phyloP scores from a whole-genome alignment of 805 yeast genomes.

The Pichia deserticola region DNA sequence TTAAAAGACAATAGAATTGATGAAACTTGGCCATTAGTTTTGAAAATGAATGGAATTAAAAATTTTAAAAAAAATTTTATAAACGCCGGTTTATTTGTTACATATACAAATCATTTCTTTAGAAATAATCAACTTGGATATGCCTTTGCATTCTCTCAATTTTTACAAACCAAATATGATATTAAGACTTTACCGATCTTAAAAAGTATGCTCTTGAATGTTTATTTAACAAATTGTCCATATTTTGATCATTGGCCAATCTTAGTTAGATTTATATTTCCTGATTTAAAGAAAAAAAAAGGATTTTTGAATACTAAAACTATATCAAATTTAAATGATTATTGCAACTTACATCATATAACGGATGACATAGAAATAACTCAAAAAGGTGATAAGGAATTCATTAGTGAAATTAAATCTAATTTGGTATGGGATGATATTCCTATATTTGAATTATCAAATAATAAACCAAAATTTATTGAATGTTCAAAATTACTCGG shows the following conservation, averaged over 20 bases:
- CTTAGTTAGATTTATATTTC: slow-evolving; percentile 13
- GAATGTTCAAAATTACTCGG: slow-evolving; percentile 12
- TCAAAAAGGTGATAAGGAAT: slow-evolving; percentile 9
- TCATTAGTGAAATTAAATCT: slow-evolving; percentile 10
- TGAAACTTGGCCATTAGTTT: slow-evolving; percentile 17
- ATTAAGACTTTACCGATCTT: slow-evolving; percentile 10
- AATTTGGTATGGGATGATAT: slow-evolving; percentile 16
- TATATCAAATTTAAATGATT: slow-evolving; percentile 12
- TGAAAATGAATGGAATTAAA: neutral
- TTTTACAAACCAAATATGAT: slow-evolving; percentile 13
- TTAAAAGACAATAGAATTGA: slow-evolving; percentile 10
- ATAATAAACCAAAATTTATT: slow-evolving; percentile 13
- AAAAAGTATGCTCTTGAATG: slow-evolving; percentile 15
- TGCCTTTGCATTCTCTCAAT: slow-evolving; percentile 20
- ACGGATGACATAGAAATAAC: slow-evolving; percentile 10
- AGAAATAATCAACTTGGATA: slow-evolving; percentile 15
- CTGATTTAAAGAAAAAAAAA: neutral
- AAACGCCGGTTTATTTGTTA: slow-evolving; percentile 6
- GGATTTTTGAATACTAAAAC: neutral
- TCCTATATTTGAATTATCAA: slow-evolving; percentile 9
- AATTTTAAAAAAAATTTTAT: neutral
- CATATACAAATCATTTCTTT: slow-evolving; percentile 18
- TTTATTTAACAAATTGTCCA: slow-evolving; percentile 13
- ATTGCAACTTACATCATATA: slow-evolving; percentile 19
- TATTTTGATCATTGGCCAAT: slow-evolving; percentile 23